A percentile compares a stretch with the other conserved stretches of the same genome.
Conservation (phyloP, 2,329 filamentous ascomycete genomes). For the Xylariaceae sp. region DNA sequence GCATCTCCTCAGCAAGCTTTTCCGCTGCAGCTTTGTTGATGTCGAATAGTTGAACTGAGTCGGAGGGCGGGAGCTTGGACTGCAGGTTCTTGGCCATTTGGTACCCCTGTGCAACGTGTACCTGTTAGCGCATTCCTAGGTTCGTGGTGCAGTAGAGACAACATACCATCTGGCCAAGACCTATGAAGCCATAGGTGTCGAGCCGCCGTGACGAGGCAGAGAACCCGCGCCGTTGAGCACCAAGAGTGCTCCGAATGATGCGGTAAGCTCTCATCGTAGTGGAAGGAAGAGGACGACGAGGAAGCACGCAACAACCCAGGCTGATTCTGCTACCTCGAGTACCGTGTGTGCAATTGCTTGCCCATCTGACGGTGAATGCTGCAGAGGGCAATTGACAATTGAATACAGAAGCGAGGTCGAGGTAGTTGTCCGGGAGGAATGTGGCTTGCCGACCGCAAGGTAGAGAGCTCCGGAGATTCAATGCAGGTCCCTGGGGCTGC, state of each 20-base stretch:
- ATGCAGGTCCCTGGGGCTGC: neutral
- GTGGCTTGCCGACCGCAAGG: neutral
- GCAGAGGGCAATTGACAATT: neutral
- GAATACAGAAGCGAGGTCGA: neutral
- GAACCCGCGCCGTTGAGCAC: constrained; percentile 47
- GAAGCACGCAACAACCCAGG: constrained; percentile 25
- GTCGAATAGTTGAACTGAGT: constrained; percentile 55
- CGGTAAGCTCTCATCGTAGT: constrained; percentile 42
- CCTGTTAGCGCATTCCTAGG: constrained; percentile 5
- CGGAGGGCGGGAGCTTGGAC: constrained; percentile 50
- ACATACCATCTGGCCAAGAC: constrained; percentile 60
- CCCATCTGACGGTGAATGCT: neutral
- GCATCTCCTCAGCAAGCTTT: constrained; percentile 48
- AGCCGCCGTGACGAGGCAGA: constrained; percentile 45
- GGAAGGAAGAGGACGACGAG: constrained; percentile 26
- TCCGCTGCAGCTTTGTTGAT: constrained; percentile 51
- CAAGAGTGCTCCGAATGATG: constrained; percentile 37
- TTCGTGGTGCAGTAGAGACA: neutral
- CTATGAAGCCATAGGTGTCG: constrained; percentile 58
- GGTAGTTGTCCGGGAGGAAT: neutral
- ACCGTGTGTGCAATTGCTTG: neutral
- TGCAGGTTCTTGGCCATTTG: constrained; percentile 64
- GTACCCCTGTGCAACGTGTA: constrained; percentile 45
- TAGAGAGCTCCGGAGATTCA: neutral
- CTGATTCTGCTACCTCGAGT: constrained; percentile 1